Percentiles rank a stretch among this genome's conserved stretches.
Conservation (phyloP, 257 asterid genomes). For the Vinca minor region DNA sequence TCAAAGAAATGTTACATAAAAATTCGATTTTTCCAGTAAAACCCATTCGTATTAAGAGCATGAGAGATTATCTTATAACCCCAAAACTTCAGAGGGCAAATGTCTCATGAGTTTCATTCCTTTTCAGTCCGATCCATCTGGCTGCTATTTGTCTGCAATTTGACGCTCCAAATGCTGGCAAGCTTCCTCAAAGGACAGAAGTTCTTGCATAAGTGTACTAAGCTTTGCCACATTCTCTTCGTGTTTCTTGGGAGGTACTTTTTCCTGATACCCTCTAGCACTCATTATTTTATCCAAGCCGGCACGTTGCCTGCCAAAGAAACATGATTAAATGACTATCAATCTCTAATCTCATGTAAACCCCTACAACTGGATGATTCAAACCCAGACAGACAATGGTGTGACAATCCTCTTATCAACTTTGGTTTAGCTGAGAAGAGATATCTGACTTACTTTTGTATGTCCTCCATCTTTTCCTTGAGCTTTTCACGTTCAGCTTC, state of each 20-base stretch:
- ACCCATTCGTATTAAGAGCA: not conserved
- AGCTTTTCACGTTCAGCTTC: constrained; percentile 79
- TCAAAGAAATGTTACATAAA: not conserved
- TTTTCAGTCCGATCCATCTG: not conserved
- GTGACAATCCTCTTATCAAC: not conserved
- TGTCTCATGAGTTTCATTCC: not conserved
- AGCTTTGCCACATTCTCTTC: constrained; percentile 48
- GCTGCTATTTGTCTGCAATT: too few relatives aligned
- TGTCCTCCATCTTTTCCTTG: constrained; percentile 65
- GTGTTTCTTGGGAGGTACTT: constrained; percentile 53
- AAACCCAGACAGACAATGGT: not conserved
- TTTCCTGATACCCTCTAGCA: constrained; percentile 67
- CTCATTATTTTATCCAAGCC: constrained; percentile 41
- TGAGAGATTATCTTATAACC: not conserved
- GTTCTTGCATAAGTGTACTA: constrained; percentile 44
- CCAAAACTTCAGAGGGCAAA: not conserved
- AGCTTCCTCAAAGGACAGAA: constrained; percentile 48
- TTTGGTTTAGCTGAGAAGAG: constrained; percentile 6
- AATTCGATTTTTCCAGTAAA: not conserved
- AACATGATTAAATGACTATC: not conserved
- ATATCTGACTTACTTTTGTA: constrained; percentile 53
- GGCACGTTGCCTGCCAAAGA: constrained; percentile 60
- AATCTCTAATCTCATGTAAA: not conserved
- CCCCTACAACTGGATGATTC: not conserved
- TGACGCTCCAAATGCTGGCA: constrained; percentile 44